A percentile compares a stretch with the other conserved stretches of the same genome.
phyloP scores from a whole-genome alignment of 2,329 filamentous ascomycete genomes.

The Coniosporium tulheliwenetii region DNA sequence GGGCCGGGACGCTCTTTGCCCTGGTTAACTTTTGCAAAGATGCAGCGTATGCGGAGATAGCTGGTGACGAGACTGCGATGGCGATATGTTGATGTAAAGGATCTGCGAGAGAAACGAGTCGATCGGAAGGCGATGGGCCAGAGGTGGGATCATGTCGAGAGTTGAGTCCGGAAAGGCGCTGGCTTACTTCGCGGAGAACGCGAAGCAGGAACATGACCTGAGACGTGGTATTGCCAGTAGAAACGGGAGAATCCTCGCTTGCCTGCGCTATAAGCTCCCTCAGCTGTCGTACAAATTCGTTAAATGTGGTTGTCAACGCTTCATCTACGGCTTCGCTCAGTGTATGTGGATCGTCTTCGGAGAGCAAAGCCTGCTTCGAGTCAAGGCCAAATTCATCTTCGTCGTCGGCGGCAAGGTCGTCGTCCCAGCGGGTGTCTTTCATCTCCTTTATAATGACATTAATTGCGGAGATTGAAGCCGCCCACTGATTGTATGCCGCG shows the following conservation, averaged over 20 bases:
- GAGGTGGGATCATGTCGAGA: no score
- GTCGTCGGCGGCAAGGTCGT: constrained; percentile 48
- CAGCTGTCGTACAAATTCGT: constrained; percentile 41
- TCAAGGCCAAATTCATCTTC: constrained; percentile 60
- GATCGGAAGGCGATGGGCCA: not conserved
- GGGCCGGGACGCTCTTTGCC: constrained; percentile 38
- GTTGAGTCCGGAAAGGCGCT: constrained; percentile 36
- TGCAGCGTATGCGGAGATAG: constrained; percentile 26
- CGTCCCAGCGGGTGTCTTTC: constrained; percentile 56
- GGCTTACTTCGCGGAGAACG: constrained; percentile 57
- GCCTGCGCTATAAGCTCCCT: constrained; percentile 32
- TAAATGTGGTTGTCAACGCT: constrained; percentile 41
- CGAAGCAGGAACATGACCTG: constrained; percentile 49
- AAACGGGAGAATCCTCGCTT: constrained; percentile 30
- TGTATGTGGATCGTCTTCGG: constrained; percentile 52
- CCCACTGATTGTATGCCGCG: constrained; percentile 56
- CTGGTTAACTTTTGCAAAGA: constrained; percentile 28
- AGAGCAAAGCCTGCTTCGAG: constrained; percentile 49
- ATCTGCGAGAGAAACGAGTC: constrained; percentile 32
- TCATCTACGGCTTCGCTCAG: constrained; percentile 44
- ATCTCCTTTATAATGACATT: constrained; percentile 48
- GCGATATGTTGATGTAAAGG: constrained; percentile 49
- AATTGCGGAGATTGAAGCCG: constrained; percentile 53
- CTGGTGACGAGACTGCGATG: constrained; percentile 30
- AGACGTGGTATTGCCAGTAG: constrained; percentile 30